These are phyloP conservation scores for Solanum chaucha DNA, from an alignment of 257 asterid genomes.

Conservation along the genomic window DNA sequence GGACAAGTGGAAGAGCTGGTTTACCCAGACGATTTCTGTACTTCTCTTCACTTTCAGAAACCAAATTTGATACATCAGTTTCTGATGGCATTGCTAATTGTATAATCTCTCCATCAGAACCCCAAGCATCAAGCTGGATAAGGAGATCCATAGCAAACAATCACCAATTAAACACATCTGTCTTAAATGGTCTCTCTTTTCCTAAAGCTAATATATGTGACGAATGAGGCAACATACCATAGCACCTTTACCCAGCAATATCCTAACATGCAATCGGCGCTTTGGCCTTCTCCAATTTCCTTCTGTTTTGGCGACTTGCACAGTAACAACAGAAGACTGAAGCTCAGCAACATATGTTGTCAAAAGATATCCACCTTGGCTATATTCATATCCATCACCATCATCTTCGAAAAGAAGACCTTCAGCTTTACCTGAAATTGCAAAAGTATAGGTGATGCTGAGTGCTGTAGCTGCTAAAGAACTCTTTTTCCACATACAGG, in stretches of 20 bases:
- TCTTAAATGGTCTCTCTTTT: background rate
- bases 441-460: background rate
- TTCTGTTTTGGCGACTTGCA: conserved; percentile 62
- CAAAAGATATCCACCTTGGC: conserved; percentile 53
- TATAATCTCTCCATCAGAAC: conserved; percentile 61
- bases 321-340: conserved; percentile 53
- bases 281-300: conserved; percentile 81
- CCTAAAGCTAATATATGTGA: background rate
- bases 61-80: conserved; percentile 43
- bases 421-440: conserved; percentile 73
- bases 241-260: conserved; percentile 71
- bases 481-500: background rate
- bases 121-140: conserved; percentile 72
- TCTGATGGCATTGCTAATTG: conserved; percentile 63
- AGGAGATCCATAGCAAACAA: background rate
- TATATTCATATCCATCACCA: conserved; percentile 87
- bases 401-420: conserved; percentile 80
- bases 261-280: conserved; percentile 62
- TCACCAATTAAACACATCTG: background rate
- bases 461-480: background rate
- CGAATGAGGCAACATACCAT: conserved; percentile 30
- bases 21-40: conserved; percentile 53
- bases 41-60: conserved; percentile 44
- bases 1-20: conserved; percentile 4
- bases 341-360: conserved; percentile 79